These are phyloP conservation scores for Annulohypoxylon nitens DNA, from an alignment of 495 filamentous ascomycete genomes.

Conservation along the genomic window DNA sequence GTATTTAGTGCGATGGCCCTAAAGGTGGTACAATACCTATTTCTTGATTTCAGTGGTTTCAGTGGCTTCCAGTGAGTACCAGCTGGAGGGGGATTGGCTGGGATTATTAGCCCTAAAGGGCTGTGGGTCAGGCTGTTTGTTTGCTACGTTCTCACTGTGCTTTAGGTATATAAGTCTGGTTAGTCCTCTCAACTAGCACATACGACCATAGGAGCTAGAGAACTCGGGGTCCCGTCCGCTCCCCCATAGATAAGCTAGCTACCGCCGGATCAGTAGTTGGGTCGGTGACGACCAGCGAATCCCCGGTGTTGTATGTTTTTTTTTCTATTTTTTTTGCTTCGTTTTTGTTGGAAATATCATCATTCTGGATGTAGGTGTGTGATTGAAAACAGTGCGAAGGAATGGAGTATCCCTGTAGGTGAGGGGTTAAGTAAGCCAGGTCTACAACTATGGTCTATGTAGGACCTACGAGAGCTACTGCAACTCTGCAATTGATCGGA, in stretches of 20 bases:
- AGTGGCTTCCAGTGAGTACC: no score
- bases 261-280: slow-evolving; percentile 61
- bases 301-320: slow-evolving; percentile 63
- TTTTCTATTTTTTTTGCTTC: background rate
- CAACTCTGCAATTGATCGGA: no score
- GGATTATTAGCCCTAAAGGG: no score
- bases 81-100: no score
- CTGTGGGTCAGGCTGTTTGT: no score
- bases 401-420: background rate
- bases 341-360: background rate
- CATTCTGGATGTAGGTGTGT: background rate
- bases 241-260: slow-evolving; percentile 60
- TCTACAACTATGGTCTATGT: no score
- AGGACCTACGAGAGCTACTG: no score
- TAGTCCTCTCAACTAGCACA: background rate
- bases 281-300: slow-evolving; percentile 66
- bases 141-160: background rate
- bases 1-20: no score
- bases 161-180: background rate
- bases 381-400: background rate
- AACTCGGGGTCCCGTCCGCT: slow-evolving; percentile 66
- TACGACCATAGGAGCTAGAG: slow-evolving; percentile 63
- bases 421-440: background rate
- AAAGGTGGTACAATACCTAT: no score
- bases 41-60: no score